A percentile compares a stretch with the other conserved stretches of the same genome.
Conservation (phyloP, 352 stramenopile genomes). For the Phytopythium ostracodes region DNA sequence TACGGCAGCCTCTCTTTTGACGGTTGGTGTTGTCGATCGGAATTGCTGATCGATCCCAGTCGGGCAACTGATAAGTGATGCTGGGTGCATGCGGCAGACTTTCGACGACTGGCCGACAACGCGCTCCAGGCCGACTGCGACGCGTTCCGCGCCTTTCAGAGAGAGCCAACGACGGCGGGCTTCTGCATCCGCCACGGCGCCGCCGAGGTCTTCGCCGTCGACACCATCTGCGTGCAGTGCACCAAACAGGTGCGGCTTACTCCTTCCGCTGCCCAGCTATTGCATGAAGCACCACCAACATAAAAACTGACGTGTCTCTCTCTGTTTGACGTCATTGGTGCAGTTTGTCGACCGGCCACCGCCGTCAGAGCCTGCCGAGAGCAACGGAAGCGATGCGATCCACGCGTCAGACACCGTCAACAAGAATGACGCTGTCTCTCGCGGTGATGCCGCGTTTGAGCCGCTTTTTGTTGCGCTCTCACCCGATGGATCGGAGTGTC, state of each 20-base stretch:
- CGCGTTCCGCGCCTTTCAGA: constrained; percentile 20
- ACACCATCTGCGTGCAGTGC: constrained; percentile 49
- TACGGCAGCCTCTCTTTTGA: constrained; percentile 56
- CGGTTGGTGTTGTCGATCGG: constrained; percentile 14
- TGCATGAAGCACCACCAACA: too few relatives aligned
- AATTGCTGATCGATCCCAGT: background rate
- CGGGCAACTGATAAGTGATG: background rate
- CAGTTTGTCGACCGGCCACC: background rate
- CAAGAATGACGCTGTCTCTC: background rate
- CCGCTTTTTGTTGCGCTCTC: background rate
- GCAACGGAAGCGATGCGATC: too few relatives aligned
- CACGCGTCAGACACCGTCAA: background rate
- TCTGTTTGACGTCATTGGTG: background rate
- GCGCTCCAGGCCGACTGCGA: constrained; percentile 27
- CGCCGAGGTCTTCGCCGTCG: constrained; percentile 29
- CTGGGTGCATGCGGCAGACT: constrained; percentile 24
- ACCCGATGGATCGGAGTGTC: background rate
- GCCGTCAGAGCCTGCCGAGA: background rate
- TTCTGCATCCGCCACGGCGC: constrained; percentile 64
- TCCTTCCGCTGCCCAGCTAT: background rate
- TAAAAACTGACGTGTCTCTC: too few relatives aligned
- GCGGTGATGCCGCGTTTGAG: background rate
- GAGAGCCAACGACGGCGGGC: constrained; percentile 32
- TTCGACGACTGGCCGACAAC: constrained; percentile 35
- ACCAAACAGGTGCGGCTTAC: constrained; percentile 30